Conservation (phyloP, 371 early-diverging fungal genomes). For the Actinomucor elegans region DNA sequence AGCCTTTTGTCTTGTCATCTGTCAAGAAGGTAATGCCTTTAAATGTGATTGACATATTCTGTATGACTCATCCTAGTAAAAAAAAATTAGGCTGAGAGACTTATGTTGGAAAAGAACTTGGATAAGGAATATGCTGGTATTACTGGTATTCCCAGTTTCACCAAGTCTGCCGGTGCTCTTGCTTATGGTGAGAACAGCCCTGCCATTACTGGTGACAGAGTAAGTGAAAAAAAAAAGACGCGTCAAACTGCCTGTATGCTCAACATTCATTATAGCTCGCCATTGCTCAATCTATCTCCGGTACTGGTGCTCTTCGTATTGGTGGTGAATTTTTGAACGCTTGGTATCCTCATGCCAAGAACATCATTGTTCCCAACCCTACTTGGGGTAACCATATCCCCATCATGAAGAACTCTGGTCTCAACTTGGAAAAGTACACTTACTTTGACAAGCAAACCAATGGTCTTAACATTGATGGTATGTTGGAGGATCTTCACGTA, state of each 20-base stretch:
- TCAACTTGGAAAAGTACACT: constrained; percentile 85
- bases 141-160: constrained; percentile 87
- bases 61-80: background rate
- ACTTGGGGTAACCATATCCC: constrained; percentile 98
- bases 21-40: constrained; percentile 75
- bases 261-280: constrained; percentile 76
- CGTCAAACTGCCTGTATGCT: too few relatives aligned
- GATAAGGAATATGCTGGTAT: constrained; percentile 98
- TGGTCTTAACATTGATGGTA: constrained; percentile 90
- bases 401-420: constrained; percentile 90
- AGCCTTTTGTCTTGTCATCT: constrained; percentile 88
- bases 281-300: constrained; percentile 93
- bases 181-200: constrained; percentile 84
- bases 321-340: constrained; percentile 89
- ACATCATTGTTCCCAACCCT: constrained; percentile 92
- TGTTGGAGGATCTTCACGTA: constrained; percentile 76
- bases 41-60: background rate
- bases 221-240: too few relatives aligned
- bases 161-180: constrained; percentile 78
- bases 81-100: constrained; percentile 79
- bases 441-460: constrained; percentile 95
- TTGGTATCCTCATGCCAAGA: constrained; percentile 85
- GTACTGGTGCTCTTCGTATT: constrained; percentile 96
- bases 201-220: constrained; percentile 71
- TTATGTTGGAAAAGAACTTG: constrained; percentile 62